phyloP scores from a whole-genome alignment of 2,329 filamentous ascomycete species.

The Chrysoporthe puriensis region DNA sequence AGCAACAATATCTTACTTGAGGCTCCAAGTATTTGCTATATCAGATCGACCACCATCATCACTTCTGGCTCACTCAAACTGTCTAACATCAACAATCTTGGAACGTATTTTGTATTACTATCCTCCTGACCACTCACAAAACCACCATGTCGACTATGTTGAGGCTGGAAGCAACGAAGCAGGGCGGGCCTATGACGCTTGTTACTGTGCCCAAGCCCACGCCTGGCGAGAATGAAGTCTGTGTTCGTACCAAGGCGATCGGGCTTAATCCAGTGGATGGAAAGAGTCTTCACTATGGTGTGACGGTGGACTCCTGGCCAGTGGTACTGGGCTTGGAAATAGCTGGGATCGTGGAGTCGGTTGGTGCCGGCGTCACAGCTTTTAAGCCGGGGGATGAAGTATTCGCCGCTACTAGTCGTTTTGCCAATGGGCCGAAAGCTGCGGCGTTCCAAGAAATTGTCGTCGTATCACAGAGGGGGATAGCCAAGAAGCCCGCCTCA shows the following conservation, averaged over 20 bases:
- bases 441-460: slow-evolving; percentile 38
- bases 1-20: too few species aligned
- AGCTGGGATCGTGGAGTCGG: slow-evolving; percentile 40
- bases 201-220: slow-evolving; percentile 29
- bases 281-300: slow-evolving; percentile 38
- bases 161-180: slow-evolving; percentile 7
- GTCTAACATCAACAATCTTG: too few species aligned
- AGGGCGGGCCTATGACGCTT: slow-evolving; percentile 22
- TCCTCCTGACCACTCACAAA: background rate
- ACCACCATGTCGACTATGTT: slow-evolving; percentile 5
- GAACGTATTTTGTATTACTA: background rate
- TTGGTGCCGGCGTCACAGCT: slow-evolving; percentile 36
- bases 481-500: slow-evolving; percentile 36
- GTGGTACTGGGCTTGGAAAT: slow-evolving; percentile 40
- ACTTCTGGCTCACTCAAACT: too few species aligned
- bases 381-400: slow-evolving; percentile 40
- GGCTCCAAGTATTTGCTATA: too few species aligned
- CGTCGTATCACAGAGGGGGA: slow-evolving; percentile 29
- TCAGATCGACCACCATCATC: too few species aligned
- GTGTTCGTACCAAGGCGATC: slow-evolving; percentile 39
- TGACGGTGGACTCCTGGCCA: slow-evolving; percentile 38
- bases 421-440: slow-evolving; percentile 19
- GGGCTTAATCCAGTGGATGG: slow-evolving; percentile 41
- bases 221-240: slow-evolving; percentile 36
- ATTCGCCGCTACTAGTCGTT: slow-evolving; percentile 24